These are phyloP conservation scores for Xenoacremonium recifei DNA, from an alignment of 2,329 filamentous ascomycete genomes.

Conservation along the genomic window DNA sequence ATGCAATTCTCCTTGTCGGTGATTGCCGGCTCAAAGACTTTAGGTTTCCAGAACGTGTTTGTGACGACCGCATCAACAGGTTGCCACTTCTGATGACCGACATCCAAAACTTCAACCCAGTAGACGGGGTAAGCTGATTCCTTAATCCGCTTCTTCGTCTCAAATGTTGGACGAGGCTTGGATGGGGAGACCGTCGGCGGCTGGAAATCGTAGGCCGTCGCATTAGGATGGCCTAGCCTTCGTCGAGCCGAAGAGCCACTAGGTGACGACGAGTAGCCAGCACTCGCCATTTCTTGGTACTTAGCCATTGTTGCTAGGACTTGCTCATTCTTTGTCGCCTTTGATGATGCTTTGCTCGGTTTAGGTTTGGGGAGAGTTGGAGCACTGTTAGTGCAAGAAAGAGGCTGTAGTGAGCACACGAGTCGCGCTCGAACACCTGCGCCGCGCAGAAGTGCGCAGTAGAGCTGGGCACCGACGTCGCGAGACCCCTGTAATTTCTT, in stretches of 20 bases:
- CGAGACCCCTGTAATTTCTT: slow-evolving; percentile 73
- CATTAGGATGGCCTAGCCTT: slow-evolving; percentile 53
- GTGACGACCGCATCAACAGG: slow-evolving; percentile 84
- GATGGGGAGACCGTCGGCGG: slow-evolving; percentile 41
- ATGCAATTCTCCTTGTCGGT: slow-evolving; percentile 75
- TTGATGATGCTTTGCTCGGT: slow-evolving; percentile 26
- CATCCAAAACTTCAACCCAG: slow-evolving; percentile 91
- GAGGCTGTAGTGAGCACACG: slow-evolving; percentile 84
- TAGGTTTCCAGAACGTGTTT: slow-evolving; percentile 69
- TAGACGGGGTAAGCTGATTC: slow-evolving; percentile 82
- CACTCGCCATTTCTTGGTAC: slow-evolving; percentile 32
- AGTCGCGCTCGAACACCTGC: slow-evolving; percentile 79
- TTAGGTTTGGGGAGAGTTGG: slow-evolving; percentile 46
- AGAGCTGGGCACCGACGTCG: slow-evolving; percentile 86
- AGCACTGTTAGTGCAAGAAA: slow-evolving; percentile 63
- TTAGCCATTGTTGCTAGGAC: slow-evolving; percentile 40
- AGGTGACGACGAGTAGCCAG: slow-evolving; percentile 27
- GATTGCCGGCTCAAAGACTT: slow-evolving; percentile 77
- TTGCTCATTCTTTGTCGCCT: slow-evolving; percentile 32
- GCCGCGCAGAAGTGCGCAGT: slow-evolving; percentile 82
- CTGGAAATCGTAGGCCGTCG: slow-evolving; percentile 49
- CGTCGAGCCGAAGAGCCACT: slow-evolving; percentile 40
- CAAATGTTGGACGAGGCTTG: slow-evolving; percentile 29
- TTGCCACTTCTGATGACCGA: slow-evolving; percentile 87
- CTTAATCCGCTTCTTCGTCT: slow-evolving; percentile 45